Conservation (phyloP, 306 rosid genomes). For the Rosa rugosa region DNA sequence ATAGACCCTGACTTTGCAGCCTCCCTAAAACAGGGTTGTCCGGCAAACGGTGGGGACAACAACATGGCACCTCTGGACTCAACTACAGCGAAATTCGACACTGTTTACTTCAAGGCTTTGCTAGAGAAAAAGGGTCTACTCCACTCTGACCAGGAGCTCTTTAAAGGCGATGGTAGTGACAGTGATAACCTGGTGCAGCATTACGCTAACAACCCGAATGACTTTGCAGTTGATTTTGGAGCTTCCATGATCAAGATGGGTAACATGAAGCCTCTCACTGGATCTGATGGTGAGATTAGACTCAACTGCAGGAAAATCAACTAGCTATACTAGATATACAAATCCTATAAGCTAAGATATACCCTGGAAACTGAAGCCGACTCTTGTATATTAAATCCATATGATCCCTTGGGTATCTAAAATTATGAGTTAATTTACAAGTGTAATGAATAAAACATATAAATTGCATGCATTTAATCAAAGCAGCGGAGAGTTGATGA, state of each 20-base stretch:
- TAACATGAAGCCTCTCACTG: slow-evolving; percentile 37
- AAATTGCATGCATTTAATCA: neutral
- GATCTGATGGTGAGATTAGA: slow-evolving; percentile 32
- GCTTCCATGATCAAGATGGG: slow-evolving; percentile 45
- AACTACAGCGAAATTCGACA: slow-evolving; percentile 14
- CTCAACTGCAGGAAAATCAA: slow-evolving; percentile 31
- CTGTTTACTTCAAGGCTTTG: slow-evolving; percentile 32
- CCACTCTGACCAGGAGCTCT: slow-evolving; percentile 44
- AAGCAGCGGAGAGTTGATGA: too few relatives aligned
- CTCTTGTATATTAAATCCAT: neutral
- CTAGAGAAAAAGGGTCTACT: slow-evolving; percentile 28
- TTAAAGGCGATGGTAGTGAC: slow-evolving; percentile 20
- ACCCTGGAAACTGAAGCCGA: neutral
- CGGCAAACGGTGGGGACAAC: slow-evolving; percentile 25
- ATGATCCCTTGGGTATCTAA: neutral
- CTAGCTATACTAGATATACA: neutral
- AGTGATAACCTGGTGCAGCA: slow-evolving; percentile 28
- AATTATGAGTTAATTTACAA: neutral
- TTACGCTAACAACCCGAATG: neutral
- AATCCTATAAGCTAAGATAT: neutral
- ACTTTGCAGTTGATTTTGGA: slow-evolving; percentile 24
- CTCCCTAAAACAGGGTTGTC: slow-evolving; percentile 17
- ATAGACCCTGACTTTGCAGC: slow-evolving; percentile 29
- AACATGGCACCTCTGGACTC: slow-evolving; percentile 20
- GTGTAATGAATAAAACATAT: slow-evolving; percentile 5